These are phyloP conservation scores for Mycena maculata DNA, from an alignment of 768 basidiomycete species.

Conservation along the genomic window DNA sequence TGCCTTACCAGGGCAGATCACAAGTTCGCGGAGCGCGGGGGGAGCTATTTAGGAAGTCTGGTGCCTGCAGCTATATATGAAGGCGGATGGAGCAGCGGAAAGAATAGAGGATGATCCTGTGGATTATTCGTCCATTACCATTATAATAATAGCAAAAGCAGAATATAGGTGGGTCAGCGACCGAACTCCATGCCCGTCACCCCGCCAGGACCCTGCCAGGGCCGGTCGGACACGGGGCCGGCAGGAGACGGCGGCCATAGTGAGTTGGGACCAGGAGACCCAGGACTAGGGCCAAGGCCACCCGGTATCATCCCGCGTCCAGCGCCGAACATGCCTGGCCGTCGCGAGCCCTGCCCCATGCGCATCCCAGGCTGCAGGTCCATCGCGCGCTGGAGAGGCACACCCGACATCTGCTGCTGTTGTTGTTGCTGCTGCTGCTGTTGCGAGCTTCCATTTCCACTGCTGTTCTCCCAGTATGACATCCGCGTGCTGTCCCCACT, in stretches of 20 bases:
- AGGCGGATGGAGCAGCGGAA: no score
- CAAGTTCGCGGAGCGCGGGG: no score
- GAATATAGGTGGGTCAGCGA: slow-evolving; percentile 22
- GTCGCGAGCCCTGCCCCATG: slow-evolving; percentile 62
- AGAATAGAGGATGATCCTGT: no score
- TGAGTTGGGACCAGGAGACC: slow-evolving; percentile 47
- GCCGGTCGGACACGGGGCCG: slow-evolving; percentile 5
- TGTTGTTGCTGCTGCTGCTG: slow-evolving; percentile 38
- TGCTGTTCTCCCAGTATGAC: slow-evolving; percentile 46
- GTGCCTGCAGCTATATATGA: no score
- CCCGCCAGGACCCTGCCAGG: slow-evolving; percentile 24
- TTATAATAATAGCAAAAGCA: slow-evolving; percentile 22
- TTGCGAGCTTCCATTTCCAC: slow-evolving; percentile 37
- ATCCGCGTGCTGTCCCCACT: slow-evolving; percentile 36
- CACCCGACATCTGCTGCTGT: slow-evolving; percentile 44
- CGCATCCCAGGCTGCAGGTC: slow-evolving; percentile 66
- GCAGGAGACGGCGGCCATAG: slow-evolving; percentile 40
- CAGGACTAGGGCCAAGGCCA: slow-evolving; percentile 47
- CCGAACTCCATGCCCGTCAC: slow-evolving; percentile 20
- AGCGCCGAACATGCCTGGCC: slow-evolving; percentile 69
- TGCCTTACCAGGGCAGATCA: no score
- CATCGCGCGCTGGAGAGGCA: slow-evolving; percentile 59
- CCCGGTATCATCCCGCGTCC: slow-evolving; percentile 50
- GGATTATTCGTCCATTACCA: slow-evolving; percentile 16
- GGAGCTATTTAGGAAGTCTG: no score